Percentiles rank a stretch among this genome's conserved stretches.
These are phyloP conservation scores for Lipomyces lipofer DNA, from an alignment of 805 yeast species.

Conservation along the genomic window DNA sequence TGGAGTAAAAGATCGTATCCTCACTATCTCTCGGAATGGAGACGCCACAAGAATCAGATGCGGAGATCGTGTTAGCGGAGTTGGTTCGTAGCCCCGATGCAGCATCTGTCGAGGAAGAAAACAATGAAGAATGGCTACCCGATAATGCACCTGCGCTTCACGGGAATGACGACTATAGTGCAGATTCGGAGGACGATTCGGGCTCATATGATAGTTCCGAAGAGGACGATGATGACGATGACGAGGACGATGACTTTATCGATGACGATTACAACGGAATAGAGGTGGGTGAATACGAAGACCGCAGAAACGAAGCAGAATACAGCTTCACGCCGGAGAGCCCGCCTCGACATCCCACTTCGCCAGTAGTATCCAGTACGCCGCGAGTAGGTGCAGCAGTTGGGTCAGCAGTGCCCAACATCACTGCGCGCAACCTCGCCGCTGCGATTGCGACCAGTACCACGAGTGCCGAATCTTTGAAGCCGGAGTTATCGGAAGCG, in stretches of 20 bases:
- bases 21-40: no score
- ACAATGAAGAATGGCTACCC: no score
- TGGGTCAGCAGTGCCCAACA: slow-evolving; percentile 4
- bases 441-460: background rate
- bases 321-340: slow-evolving; percentile 2
- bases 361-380: background rate
- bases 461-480: no score
- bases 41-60: no score
- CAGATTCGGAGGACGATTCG: no score
- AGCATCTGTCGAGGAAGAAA: no score
- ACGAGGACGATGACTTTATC: background rate
- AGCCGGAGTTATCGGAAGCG: slow-evolving; percentile 1
- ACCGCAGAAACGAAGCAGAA: slow-evolving; percentile 5
- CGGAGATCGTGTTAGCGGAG: no score
- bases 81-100: no score
- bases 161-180: no score
- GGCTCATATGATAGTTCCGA: background rate
- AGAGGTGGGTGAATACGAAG: slow-evolving; percentile 1
- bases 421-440: background rate
- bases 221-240: background rate
- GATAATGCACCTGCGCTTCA: no score
- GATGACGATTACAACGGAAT: background rate
- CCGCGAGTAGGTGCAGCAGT: background rate
- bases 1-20: no score
- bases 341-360: slow-evolving; percentile 5